Evolutionary conservation across 345 rosid genomes (phyloP).

Genomic region (Rhodamnia argentea): DNA sequence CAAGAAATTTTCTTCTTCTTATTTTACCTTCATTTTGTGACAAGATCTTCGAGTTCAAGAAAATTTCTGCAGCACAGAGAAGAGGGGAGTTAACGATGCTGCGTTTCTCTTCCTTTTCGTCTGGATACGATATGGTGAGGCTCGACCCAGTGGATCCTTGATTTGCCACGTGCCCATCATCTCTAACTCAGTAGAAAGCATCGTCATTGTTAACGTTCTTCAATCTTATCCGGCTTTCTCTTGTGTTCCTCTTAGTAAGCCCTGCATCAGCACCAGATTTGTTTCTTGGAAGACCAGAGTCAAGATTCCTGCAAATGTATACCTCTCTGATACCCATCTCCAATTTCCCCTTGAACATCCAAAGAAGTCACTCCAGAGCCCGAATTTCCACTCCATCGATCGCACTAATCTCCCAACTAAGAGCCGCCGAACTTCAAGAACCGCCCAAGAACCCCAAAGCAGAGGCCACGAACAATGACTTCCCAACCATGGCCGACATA

Average conservation of each 20-base stretch:
- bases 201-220: neutral
- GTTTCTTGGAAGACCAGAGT: neutral
- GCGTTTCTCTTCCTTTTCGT: neutral
- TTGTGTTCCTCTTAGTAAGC: too few relatives aligned
- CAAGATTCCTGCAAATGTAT: neutral
- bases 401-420: neutral
- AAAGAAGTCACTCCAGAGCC: neutral
- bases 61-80: neutral
- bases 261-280: neutral
- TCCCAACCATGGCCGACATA: conserved; percentile 74
- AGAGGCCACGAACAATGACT: neutral
- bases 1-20: too few relatives aligned
- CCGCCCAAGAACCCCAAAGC: neutral
- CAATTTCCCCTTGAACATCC: neutral
- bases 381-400: neutral
- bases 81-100: neutral
- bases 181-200: neutral
- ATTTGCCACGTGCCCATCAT: neutral
- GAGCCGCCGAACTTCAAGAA: neutral
- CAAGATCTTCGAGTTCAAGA: neutral
- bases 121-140: neutral
- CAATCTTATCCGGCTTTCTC: neutral
- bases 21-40: too few relatives aligned
- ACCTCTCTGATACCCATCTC: neutral
- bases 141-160: neutral